Evolutionary conservation across 768 basidiomycete genomes (phyloP).

Genomic region (Lactifluus subvellereus): DNA sequence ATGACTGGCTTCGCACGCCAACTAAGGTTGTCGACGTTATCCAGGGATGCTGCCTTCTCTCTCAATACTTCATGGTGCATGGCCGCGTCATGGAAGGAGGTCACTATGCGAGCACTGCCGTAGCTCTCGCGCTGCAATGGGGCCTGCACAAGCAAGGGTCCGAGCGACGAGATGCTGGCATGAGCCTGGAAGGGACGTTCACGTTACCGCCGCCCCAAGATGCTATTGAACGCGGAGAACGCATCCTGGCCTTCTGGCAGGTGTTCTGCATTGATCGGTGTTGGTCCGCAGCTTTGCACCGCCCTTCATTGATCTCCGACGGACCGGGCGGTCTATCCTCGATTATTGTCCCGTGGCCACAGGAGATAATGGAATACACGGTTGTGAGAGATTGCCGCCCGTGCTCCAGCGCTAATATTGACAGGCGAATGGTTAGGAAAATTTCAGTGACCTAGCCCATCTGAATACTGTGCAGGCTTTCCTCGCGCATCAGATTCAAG

Average conservation of each 20-base stretch:
- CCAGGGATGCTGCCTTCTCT: constrained; percentile 69
- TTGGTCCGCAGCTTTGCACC: constrained; percentile 70
- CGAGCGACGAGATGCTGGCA: constrained; percentile 31
- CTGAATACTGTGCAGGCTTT: constrained; percentile 59
- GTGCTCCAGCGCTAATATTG: neutral
- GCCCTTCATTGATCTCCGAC: constrained; percentile 62
- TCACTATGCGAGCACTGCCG: constrained; percentile 70
- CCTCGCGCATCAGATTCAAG: constrained; percentile 46
- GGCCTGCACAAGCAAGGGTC: constrained; percentile 50
- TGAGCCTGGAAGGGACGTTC: constrained; percentile 33
- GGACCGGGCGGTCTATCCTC: constrained; percentile 49
- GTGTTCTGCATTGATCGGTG: constrained; percentile 76
- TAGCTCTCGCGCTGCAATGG: constrained; percentile 65
- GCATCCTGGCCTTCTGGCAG: constrained; percentile 77
- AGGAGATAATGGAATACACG: constrained; percentile 66
- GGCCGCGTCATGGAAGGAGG: constrained; percentile 74
- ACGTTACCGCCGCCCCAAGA: constrained; percentile 55
- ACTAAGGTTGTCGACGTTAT: constrained; percentile 63
- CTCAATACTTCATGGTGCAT: constrained; percentile 70
- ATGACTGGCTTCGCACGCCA: constrained; percentile 52
- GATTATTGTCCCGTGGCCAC: constrained; percentile 74
- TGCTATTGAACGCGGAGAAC: constrained; percentile 59
- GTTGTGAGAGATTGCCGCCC: constrained; percentile 39
- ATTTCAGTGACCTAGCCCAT: constrained; percentile 44
- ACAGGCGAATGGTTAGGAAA: constrained; percentile 41